These are phyloP conservation scores for Claviceps sp. DNA, from an alignment of 2,329 filamentous ascomycete species.

Conservation along the genomic window DNA sequence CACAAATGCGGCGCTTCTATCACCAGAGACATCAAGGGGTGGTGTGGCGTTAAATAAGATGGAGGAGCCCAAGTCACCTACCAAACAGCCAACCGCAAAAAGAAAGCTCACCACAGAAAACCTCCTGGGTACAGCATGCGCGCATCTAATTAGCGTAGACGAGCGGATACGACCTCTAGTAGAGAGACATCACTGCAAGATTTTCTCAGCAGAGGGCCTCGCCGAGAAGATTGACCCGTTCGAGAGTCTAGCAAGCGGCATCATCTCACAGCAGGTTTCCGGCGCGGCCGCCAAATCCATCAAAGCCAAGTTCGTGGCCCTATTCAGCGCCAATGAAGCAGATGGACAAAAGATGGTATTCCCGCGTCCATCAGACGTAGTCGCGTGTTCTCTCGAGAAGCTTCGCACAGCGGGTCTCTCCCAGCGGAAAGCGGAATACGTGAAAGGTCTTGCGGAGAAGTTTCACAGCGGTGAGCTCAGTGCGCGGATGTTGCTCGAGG, in stretches of 20 bases:
- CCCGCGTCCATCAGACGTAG: slow-evolving; percentile 64
- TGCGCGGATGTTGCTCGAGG: slow-evolving; percentile 60
- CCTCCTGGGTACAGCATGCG: slow-evolving; percentile 61
- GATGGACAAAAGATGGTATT: slow-evolving; percentile 34
- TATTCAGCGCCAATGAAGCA: slow-evolving; percentile 43
- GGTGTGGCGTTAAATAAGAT: slow-evolving; percentile 39
- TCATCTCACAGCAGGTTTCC: slow-evolving; percentile 94
- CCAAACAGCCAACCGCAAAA: slow-evolving; percentile 19
- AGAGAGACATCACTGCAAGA: slow-evolving; percentile 57
- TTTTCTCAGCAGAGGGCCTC: slow-evolving; percentile 75
- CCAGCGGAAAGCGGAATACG: slow-evolving; percentile 91
- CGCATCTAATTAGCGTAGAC: slow-evolving; percentile 62
- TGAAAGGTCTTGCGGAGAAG: slow-evolving; percentile 71
- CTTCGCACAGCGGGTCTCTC: slow-evolving; percentile 81
- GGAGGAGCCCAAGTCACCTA: slow-evolving; percentile 29
- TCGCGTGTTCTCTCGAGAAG: slow-evolving; percentile 44
- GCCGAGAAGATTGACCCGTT: slow-evolving; percentile 82
- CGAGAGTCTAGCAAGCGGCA: slow-evolving; percentile 66
- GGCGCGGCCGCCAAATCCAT: slow-evolving; percentile 84
- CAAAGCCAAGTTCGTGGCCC: slow-evolving; percentile 65
- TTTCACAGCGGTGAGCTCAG: slow-evolving; percentile 65
- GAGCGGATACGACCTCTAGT: slow-evolving; percentile 58
- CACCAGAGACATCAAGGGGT: slow-evolving; percentile 53
- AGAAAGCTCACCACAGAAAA: slow-evolving; percentile 47
- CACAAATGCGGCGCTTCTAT: slow-evolving; percentile 60